Percentiles rank a stretch among this genome's conserved stretches.
Conservation (phyloP, 2,329 filamentous ascomycete genomes). For the Bertia moriformis region DNA sequence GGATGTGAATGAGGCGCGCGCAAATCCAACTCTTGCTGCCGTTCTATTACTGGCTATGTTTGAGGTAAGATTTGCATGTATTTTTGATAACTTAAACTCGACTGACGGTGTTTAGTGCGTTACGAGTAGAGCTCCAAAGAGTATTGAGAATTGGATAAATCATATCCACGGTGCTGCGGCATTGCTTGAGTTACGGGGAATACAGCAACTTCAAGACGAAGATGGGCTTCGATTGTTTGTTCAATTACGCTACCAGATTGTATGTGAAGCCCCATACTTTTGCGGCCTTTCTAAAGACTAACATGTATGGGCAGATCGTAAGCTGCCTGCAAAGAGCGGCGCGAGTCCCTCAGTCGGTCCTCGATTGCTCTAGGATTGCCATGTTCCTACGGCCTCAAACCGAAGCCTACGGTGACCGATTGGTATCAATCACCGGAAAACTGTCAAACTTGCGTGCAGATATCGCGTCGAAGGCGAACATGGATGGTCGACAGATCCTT, state of each 20-base stretch:
- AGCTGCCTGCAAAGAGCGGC: not conserved
- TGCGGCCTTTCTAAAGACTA: not conserved
- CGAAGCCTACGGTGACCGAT: not conserved
- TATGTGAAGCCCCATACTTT: too few species aligned
- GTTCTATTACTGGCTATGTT: not conserved
- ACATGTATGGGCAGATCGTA: not conserved
- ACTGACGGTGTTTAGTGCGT: not conserved
- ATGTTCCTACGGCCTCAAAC: not conserved
- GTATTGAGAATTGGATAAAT: not conserved
- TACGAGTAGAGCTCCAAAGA: not conserved
- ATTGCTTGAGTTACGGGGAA: not conserved
- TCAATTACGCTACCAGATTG: not conserved
- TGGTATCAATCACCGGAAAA: not conserved
- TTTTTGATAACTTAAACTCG: not conserved
- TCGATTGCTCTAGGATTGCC: not conserved
- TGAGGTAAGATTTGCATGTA: not conserved
- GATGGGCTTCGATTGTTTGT: not conserved
- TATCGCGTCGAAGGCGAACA: not conserved
- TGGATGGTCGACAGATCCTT: not conserved
- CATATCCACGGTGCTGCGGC: not conserved
- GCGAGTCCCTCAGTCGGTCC: not conserved
- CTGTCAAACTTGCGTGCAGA: not conserved
- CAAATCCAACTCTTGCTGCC: not conserved
- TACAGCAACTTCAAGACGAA: not conserved
- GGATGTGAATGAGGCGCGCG: not conserved